These are phyloP conservation scores for Carex sylvatica DNA, from an alignment of 202 grass and related monocot species.

Conservation along the genomic window DNA sequence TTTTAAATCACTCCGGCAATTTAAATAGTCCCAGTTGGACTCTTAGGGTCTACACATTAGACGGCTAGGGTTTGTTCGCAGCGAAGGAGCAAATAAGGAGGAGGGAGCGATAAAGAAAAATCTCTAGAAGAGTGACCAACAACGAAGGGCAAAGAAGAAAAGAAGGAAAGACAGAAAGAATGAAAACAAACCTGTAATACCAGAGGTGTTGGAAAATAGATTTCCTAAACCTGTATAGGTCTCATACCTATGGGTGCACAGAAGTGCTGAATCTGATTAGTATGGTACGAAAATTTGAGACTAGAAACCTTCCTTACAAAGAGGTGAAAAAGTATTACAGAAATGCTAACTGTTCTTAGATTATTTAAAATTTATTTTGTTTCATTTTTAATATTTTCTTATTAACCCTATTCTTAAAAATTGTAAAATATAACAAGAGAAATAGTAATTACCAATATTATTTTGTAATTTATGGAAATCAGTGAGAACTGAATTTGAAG, in stretches of 20 bases:
- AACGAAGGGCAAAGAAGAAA: background rate
- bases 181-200: background rate
- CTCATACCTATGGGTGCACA: background rate
- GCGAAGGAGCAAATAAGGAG: background rate
- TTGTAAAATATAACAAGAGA: background rate
- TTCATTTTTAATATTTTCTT: background rate
- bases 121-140: background rate
- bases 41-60: background rate
- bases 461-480: background rate
- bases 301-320: background rate
- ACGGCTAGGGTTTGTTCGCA: background rate
- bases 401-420: background rate
- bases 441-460: background rate
- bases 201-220: background rate
- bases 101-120: background rate
- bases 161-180: background rate
- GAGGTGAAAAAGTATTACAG: background rate
- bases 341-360: background rate
- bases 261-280: background rate
- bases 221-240: background rate
- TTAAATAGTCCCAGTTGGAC: background rate
- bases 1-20: background rate
- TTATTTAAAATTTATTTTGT: background rate
- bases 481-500: background rate
- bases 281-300: constrained; percentile 18